Conservation (phyloP, 225 moss, liverwort and hornwort genomes). For the Ulota crispa region DNA sequence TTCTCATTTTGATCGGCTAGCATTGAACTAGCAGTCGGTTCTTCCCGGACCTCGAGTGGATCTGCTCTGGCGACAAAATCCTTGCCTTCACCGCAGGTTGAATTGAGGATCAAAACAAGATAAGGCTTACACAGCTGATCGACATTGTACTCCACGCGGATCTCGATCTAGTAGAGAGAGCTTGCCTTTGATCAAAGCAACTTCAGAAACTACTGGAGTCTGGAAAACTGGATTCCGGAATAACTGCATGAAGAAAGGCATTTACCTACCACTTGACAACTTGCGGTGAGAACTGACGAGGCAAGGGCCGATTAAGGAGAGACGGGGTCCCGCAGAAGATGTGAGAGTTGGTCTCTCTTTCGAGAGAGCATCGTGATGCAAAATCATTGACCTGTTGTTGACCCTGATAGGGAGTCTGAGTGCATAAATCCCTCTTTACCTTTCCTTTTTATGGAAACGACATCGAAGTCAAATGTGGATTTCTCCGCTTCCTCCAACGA, state of each 20-base stretch:
- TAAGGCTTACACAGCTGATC: not conserved
- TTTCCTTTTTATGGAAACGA: not conserved
- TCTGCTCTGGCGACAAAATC: not conserved
- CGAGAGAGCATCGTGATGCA: not conserved
- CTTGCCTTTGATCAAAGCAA: not conserved
- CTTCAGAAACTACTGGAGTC: too few species aligned
- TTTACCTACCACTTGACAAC: slow-evolving; percentile 27
- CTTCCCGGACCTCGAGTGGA: too few species aligned
- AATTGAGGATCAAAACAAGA: not conserved
- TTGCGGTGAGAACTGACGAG: not conserved
- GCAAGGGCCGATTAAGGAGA: not conserved
- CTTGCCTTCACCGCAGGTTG: not conserved
- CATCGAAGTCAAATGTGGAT: slow-evolving; percentile 19
- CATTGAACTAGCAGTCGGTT: too few species aligned
- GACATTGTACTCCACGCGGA: not conserved
- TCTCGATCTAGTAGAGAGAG: not conserved
- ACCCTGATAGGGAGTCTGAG: not conserved
- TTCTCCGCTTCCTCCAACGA: not conserved
- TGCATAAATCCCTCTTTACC: slow-evolving; percentile 4
- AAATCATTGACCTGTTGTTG: not conserved
- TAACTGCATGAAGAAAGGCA: not conserved
- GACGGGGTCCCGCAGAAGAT: not conserved
- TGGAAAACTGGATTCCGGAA: not conserved
- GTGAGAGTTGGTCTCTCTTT: not conserved
- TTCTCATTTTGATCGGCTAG: too few species aligned